phyloP scores from a whole-genome alignment of 371 early-diverging fungal genomes.

The Syncephalastrum contaminatum region DNA sequence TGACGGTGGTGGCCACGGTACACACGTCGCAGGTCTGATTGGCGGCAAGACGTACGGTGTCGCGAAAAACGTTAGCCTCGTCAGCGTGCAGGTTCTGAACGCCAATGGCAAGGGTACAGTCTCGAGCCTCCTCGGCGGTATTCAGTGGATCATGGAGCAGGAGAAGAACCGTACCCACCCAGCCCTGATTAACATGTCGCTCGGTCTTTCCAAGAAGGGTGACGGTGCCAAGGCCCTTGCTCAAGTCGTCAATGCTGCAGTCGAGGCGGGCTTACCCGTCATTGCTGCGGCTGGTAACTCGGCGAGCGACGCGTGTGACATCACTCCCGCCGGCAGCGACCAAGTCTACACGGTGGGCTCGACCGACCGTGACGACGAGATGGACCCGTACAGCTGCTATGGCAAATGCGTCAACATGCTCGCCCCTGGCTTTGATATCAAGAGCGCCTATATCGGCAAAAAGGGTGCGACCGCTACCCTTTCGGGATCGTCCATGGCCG shows the following conservation, averaged over 20 bases:
- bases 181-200: conserved; percentile 61
- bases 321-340: conserved; percentile 63
- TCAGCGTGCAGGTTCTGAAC: conserved; percentile 85
- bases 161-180: conserved; percentile 30
- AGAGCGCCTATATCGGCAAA: conserved; percentile 35
- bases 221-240: conserved; percentile 20
- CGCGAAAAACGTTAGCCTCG: conserved; percentile 81
- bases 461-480: conserved; percentile 43
- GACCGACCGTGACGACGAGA: conserved; percentile 44
- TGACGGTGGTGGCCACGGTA: conserved; percentile 29
- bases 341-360: conserved; percentile 72
- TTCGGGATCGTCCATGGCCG: conserved; percentile 79
- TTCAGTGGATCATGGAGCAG: conserved; percentile 63
- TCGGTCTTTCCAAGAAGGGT: conserved; percentile 37
- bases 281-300: conserved; percentile 82
- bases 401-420: conserved; percentile 65
- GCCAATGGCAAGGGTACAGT: conserved; percentile 63
- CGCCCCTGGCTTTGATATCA: conserved; percentile 53
- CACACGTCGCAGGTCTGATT: conserved; percentile 82
- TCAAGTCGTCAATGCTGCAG: conserved; percentile 41
- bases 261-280: conserved; percentile 52
- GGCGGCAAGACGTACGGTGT: conserved; percentile 81
- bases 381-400: conserved; percentile 49
- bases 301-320: conserved; percentile 62
- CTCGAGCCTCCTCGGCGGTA: conserved; percentile 67